These are phyloP conservation scores for Suhomyces yuchorum DNA, from an alignment of 1,139 yeast species.

Conservation along the genomic window DNA sequence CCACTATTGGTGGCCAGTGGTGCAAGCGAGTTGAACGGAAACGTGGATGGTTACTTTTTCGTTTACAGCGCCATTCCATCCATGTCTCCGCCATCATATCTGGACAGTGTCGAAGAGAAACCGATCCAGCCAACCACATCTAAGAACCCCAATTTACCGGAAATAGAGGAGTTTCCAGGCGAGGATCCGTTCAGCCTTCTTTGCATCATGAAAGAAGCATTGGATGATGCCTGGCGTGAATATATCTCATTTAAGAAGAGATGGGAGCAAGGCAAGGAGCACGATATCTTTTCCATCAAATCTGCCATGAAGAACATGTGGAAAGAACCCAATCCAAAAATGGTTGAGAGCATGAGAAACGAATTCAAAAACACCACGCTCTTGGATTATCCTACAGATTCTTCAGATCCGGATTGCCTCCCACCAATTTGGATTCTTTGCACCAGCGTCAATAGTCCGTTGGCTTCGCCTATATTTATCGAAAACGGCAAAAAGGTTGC, in stretches of 20 bases:
- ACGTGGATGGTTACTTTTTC: constrained; percentile 70
- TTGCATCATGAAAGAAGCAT: constrained; percentile 51
- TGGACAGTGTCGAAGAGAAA: constrained; percentile 19
- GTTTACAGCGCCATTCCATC: constrained; percentile 70
- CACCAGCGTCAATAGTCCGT: constrained; percentile 56
- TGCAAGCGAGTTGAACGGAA: constrained; percentile 72
- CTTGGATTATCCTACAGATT: constrained; percentile 38
- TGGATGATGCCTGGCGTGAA: constrained; percentile 75
- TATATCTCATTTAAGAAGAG: constrained; percentile 53
- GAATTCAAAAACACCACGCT: constrained; percentile 20
- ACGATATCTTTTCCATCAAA: constrained; percentile 63
- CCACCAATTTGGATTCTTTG: constrained; percentile 73
- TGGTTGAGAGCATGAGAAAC: constrained; percentile 20
- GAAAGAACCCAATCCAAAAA: constrained; percentile 38
- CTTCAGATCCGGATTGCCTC: constrained; percentile 50
- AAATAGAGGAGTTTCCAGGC: constrained; percentile 14
- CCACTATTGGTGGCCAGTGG: constrained; percentile 77
- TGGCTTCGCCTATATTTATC: constrained; percentile 60
- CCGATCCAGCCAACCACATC: background rate
- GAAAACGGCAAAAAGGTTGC: constrained; percentile 60
- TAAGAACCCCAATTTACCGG: constrained; percentile 10
- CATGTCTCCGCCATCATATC: constrained; percentile 54
- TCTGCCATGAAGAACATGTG: constrained; percentile 60
- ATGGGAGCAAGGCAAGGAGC: constrained; percentile 66
- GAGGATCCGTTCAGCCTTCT: constrained; percentile 49